Conservation (phyloP, 2,329 filamentous ascomycete genomes). For the Phyllosticta citribraziliensis region DNA sequence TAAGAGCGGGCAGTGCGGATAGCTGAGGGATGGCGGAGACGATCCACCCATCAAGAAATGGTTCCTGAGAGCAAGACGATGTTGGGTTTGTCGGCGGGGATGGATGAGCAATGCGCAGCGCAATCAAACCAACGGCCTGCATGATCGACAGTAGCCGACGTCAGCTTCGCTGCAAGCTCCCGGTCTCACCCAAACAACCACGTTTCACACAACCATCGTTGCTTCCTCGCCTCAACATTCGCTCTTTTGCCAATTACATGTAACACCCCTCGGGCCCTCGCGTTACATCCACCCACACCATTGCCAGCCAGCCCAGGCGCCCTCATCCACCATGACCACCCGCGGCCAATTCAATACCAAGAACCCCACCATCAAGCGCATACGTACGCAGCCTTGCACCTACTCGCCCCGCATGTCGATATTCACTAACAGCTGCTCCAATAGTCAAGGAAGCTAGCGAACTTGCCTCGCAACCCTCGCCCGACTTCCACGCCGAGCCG, state of each 20-base stretch:
- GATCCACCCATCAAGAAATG: too few relatives aligned
- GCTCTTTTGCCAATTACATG: too few relatives aligned
- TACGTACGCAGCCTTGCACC: constrained; percentile 45
- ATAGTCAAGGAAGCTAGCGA: constrained; percentile 84
- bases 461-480: constrained; percentile 66
- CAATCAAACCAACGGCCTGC: not conserved
- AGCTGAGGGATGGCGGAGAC: too few relatives aligned
- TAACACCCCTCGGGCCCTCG: not conserved
- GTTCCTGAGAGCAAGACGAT: too few relatives aligned
- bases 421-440: constrained; percentile 16
- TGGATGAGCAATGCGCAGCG: too few relatives aligned
- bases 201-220: not conserved
- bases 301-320: not conserved
- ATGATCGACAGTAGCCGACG: not conserved
- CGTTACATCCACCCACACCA: not conserved
- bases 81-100: too few relatives aligned
- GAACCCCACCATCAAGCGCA: constrained; percentile 75
- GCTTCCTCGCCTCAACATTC: not conserved
- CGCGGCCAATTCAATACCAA: constrained; percentile 55
- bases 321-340: constrained; percentile 27
- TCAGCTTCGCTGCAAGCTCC: not conserved
- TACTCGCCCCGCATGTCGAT: constrained; percentile 12
- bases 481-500: constrained; percentile 77
- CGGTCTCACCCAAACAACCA: not conserved
- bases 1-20: too few relatives aligned